phyloP scores from a whole-genome alignment of 2,329 filamentous ascomycete genomes.

The Diaporthe velutina region DNA sequence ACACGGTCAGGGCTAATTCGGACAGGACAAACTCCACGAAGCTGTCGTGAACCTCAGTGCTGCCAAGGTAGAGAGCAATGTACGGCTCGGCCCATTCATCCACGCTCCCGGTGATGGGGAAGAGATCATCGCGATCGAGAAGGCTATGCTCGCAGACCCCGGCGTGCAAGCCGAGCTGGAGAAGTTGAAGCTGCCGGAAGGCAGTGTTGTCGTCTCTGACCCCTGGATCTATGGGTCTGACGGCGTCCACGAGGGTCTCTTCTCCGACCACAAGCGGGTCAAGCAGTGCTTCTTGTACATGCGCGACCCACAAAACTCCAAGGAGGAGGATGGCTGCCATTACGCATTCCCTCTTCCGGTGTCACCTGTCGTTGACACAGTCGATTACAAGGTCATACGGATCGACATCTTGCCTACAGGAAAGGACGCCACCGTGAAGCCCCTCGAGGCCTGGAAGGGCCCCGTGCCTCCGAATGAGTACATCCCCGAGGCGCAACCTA shows the following conservation, averaged over 20 bases:
- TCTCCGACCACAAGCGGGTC: conserved; percentile 58
- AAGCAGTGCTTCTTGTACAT: conserved; percentile 78
- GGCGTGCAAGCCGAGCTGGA: conserved; percentile 70
- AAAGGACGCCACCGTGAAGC: conserved; percentile 68
- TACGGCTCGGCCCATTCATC: conserved; percentile 68
- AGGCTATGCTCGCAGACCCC: conserved; percentile 65
- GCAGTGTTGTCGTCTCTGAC: conserved; percentile 69
- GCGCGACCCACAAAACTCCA: conserved; percentile 70
- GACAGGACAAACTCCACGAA: conserved; percentile 72
- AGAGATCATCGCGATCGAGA: conserved; percentile 71
- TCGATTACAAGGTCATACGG: conserved; percentile 73
- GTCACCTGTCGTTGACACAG: conserved; percentile 75
- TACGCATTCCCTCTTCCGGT: conserved; percentile 77
- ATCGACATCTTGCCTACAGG: conserved; percentile 80
- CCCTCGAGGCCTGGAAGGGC: conserved; percentile 66
- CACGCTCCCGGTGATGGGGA: conserved; percentile 72
- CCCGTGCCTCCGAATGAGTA: conserved; percentile 72
- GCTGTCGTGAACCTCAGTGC: conserved; percentile 65
- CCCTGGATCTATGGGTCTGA: conserved; percentile 75
- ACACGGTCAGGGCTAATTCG: background rate
- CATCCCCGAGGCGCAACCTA: conserved; percentile 70
- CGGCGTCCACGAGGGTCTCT: conserved; percentile 60
- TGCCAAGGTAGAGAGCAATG: conserved; percentile 66
- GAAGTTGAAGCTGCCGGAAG: conserved; percentile 72
- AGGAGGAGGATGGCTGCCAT: conserved; percentile 75